Evolutionary conservation across 2,329 filamentous ascomycete genomes (phyloP), one percentile per base, ranked within the genome.

Genomic region (Aaosphaeria pasadenensis): DNA sequence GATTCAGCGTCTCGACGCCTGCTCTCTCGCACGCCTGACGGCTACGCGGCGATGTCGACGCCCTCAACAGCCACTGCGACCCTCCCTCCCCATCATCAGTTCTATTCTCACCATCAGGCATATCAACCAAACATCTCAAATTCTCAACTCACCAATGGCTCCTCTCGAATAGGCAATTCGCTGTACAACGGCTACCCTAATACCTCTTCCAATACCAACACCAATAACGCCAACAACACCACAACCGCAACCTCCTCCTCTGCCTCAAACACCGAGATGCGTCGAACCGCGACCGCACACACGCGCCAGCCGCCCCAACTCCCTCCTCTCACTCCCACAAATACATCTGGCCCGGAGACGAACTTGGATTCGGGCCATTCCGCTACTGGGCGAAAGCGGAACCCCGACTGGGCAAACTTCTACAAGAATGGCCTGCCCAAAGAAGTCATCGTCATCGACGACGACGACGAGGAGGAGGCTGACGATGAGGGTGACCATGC

Each of bases 401-500:
- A 66, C 46, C 61, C 68, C 29, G 63, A 74, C 57, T 74, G 71
- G 71, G 58, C 57, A 47, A 69, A 71, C 53, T 74, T 73, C 53
- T 74, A 73, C 60, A 71, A 69, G 51, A 72, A 73, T 53, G 71
- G 71, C 52, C 55, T 73, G 45, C 76, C 76, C 17, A 71, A 74
- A 46, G 76, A 79, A 57, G 72, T 79, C 58, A 79, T 79, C 55
- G 73, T 77, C 45, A 79, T 79, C 44, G 76, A 78, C 62, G 76
- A 78, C 56, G 74, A 77, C 56, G 71, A 70, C 46, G 68, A 70
- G 41, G 68, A 63, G 46, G 53, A 53, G 30, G 49, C 60, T 7
- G 17, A 24, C 17, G 17, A 24, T 24, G 17, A 24, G 17, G 17
- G 17, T 24, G 17, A 24, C 17, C 17, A 24, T 24, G 44, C 49